phyloP scores from a whole-genome alignment of 768 basidiomycete genomes.

The Lactifluus hygrophoroides region DNA sequence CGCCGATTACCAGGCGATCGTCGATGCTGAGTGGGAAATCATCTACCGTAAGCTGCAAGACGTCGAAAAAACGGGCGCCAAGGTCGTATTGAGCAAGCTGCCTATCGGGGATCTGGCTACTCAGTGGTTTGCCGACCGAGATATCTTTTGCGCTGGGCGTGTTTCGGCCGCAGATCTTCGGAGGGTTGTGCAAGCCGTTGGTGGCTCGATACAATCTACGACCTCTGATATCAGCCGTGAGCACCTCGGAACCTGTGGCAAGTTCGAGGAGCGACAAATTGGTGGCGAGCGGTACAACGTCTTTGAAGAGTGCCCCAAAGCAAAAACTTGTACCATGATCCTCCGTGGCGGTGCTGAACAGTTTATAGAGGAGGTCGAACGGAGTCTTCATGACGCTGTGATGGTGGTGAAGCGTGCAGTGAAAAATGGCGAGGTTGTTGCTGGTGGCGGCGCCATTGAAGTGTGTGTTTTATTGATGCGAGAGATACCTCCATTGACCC shows the following conservation, averaged over 20 bases:
- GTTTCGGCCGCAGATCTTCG: conserved; percentile 85
- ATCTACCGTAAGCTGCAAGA: conserved; percentile 96
- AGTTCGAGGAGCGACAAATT: conserved; percentile 90
- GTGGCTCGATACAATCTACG: conserved; percentile 91
- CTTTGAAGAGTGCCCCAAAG: conserved; percentile 87
- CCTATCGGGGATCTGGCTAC: conserved; percentile 98
- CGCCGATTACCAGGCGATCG: conserved; percentile 97
- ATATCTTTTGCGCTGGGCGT: conserved; percentile 98
- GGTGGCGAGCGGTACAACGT: conserved; percentile 96
- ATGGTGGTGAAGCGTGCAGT: conserved; percentile 99
- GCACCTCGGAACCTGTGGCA: conserved; percentile 89
- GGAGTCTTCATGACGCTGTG: conserved; percentile 95
- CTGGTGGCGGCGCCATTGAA: conserved; percentile 96
- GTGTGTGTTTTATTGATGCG: conserved; percentile 31
- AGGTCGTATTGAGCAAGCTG: conserved; percentile 94
- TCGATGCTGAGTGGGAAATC: conserved; percentile 99
- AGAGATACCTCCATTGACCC: not conserved
- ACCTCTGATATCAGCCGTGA: conserved; percentile 86
- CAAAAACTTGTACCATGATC: conserved; percentile 91
- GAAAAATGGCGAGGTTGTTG: conserved; percentile 91
- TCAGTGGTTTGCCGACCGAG: conserved; percentile 98
- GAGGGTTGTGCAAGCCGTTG: conserved; percentile 91
- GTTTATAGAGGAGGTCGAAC: conserved; percentile 96
- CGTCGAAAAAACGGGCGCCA: conserved; percentile 92
- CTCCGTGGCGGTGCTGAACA: conserved; percentile 97